Conservation (phyloP, 1,139 yeast genomes). For the Zygoascus meyerae region DNA sequence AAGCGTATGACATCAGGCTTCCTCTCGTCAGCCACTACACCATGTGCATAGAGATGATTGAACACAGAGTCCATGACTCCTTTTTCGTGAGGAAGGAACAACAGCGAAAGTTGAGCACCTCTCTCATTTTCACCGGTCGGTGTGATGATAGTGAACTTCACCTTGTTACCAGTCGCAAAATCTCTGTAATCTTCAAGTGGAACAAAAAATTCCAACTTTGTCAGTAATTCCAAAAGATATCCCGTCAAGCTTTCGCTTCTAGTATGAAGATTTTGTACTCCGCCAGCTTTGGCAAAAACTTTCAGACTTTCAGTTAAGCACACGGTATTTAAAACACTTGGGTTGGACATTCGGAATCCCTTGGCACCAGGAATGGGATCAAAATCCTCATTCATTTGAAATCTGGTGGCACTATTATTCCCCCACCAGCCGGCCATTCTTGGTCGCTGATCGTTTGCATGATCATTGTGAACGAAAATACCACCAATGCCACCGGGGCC, state of each 20-base stretch:
- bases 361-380: constrained; percentile 79
- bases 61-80: constrained; percentile 63
- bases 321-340: constrained; percentile 78
- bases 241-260: constrained; percentile 57
- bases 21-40: constrained; percentile 81
- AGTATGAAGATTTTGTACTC: constrained; percentile 49
- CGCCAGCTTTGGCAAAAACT: constrained; percentile 57
- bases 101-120: constrained; percentile 76
- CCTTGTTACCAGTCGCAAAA: constrained; percentile 23
- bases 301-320: constrained; percentile 63
- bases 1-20: constrained; percentile 81
- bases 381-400: constrained; percentile 72
- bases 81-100: constrained; percentile 50
- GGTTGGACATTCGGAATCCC: constrained; percentile 89
- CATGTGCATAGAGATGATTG: constrained; percentile 42
- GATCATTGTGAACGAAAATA: constrained; percentile 56
- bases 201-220: constrained; percentile 28
- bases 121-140: constrained; percentile 54
- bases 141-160: constrained; percentile 65
- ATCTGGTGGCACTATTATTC: constrained; percentile 60
- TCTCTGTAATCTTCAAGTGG: constrained; percentile 1
- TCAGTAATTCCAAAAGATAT: constrained; percentile 47
- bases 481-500: constrained; percentile 95
- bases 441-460: constrained; percentile 42
- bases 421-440: constrained; percentile 99